Conservation (phyloP, 345 rosid genomes). For the Cardamine chenopodiifolia region DNA sequence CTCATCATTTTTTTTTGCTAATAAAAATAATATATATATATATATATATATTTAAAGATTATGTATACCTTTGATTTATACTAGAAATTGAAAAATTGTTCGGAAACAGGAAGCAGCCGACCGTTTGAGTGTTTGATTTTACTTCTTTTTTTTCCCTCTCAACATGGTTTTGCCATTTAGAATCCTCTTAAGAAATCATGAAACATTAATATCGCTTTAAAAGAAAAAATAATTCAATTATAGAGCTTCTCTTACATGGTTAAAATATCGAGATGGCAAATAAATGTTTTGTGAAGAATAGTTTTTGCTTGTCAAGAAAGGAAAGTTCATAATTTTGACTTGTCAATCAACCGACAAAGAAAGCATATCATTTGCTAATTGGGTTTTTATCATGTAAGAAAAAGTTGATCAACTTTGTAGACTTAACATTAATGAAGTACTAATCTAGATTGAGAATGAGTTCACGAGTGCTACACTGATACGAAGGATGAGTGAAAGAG, state of each 20-base stretch:
- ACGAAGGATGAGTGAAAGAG: slow-evolving; percentile 20
- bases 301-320: slow-evolving; percentile 7
- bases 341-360: background rate
- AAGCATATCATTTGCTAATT: background rate
- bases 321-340: background rate
- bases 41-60: too few species aligned
- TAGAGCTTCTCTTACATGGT: background rate
- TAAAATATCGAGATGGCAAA: background rate
- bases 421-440: background rate
- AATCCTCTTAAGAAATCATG: background rate
- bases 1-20: background rate
- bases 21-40: too few species aligned
- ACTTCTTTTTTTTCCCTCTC: background rate
- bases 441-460: slow-evolving; percentile 24
- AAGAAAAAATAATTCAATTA: background rate
- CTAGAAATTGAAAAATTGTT: background rate
- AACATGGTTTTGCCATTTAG: background rate
- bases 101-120: slow-evolving; percentile 5
- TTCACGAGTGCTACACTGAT: slow-evolving; percentile 22
- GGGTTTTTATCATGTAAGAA: background rate
- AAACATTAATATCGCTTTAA: background rate
- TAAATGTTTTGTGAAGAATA: slow-evolving; percentile 11
- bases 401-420: background rate
- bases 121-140: slow-evolving; percentile 1
- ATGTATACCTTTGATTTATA: background rate